These are phyloP conservation scores for Fusarium hainanense DNA, from an alignment of 2,329 filamentous ascomycete genomes.

Conservation along the genomic window DNA sequence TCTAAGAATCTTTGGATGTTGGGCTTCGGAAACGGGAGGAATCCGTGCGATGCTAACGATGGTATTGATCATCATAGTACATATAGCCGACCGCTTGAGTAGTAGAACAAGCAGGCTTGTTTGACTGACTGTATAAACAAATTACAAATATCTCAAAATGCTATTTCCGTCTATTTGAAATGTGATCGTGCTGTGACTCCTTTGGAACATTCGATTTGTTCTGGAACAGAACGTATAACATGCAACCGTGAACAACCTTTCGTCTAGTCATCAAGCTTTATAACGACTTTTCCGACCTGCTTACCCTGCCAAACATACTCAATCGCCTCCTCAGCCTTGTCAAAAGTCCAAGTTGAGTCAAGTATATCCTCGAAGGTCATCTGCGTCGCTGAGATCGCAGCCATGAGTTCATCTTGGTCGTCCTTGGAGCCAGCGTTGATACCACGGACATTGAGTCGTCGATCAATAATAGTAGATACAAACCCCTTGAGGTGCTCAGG, in stretches of 20 bases:
- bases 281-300: slow-evolving; percentile 57
- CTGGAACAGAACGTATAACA: background rate
- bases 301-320: slow-evolving; percentile 56
- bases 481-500: slow-evolving; percentile 49
- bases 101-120: background rate
- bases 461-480: slow-evolving; percentile 52
- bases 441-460: slow-evolving; percentile 51
- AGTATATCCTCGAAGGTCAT: slow-evolving; percentile 54
- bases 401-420: slow-evolving; percentile 54
- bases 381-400: slow-evolving; percentile 49
- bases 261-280: slow-evolving; percentile 17
- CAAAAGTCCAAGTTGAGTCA: slow-evolving; percentile 52
- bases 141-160: background rate
- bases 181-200: background rate
- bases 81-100: background rate
- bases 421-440: slow-evolving; percentile 55
- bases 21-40: background rate
- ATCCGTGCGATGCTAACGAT: background rate
- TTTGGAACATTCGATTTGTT: background rate
- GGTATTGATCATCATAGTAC: background rate
- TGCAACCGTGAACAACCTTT: background rate
- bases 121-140: background rate
- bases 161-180: background rate
- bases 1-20: slow-evolving; percentile 41
- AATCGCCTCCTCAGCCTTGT: slow-evolving; percentile 55